Percentiles rank a stretch among this genome's conserved stretches.
Conservation (phyloP, 306 rosid species). For the Cicer chorassanicum region DNA sequence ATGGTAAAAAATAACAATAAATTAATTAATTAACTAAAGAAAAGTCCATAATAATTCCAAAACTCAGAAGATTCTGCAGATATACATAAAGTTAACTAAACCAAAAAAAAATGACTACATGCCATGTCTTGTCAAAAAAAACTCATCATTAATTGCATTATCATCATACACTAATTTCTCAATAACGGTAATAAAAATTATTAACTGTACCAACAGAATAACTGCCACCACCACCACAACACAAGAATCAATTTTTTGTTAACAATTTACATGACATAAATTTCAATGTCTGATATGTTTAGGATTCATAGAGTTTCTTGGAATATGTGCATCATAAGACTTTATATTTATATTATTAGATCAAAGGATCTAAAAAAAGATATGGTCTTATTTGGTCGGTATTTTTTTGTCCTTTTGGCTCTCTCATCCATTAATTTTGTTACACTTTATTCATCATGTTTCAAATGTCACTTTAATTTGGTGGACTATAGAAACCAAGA, state of each 20-base stretch:
- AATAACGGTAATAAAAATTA: slow-evolving; percentile 46
- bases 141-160: slow-evolving; percentile 21
- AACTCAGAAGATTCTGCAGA: slow-evolving; percentile 56
- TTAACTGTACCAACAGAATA: slow-evolving; percentile 72
- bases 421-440: slow-evolving; percentile 63
- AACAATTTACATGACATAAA: slow-evolving; percentile 41
- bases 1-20: background rate
- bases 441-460: slow-evolving; percentile 64
- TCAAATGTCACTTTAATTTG: slow-evolving; percentile 49
- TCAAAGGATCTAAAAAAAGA: slow-evolving; percentile 69
- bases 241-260: slow-evolving; percentile 24
- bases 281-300: slow-evolving; percentile 42
- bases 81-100: slow-evolving; percentile 40
- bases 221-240: slow-evolving; percentile 50
- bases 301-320: slow-evolving; percentile 53
- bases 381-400: slow-evolving; percentile 68
- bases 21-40: background rate
- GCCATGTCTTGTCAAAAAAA: slow-evolving; percentile 52
- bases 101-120: slow-evolving; percentile 39
- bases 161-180: slow-evolving; percentile 50
- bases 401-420: slow-evolving; percentile 53
- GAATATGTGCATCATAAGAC: slow-evolving; percentile 60
- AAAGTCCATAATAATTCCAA: slow-evolving; percentile 44
- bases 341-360: slow-evolving; percentile 39
- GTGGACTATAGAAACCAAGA: slow-evolving; percentile 48